Evolutionary conservation across 768 basidiomycete genomes (phyloP).

Genomic region (Tulasnella sp.): DNA sequence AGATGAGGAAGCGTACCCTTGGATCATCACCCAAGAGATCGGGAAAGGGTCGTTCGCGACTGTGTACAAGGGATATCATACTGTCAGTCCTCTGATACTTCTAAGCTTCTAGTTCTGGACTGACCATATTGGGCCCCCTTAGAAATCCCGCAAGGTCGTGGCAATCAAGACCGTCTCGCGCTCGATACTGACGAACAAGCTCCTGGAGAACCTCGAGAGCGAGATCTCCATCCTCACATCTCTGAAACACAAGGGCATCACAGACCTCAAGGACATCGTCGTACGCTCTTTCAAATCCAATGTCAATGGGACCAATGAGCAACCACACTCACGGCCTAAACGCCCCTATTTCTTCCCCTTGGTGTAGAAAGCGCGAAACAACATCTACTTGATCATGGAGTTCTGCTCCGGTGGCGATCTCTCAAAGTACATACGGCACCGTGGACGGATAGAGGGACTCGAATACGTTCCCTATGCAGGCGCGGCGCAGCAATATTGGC

Average conservation of each 20-base stretch:
- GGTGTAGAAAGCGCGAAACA: slow-evolving; percentile 33
- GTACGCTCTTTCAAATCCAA: slow-evolving; percentile 34
- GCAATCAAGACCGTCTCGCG: slow-evolving; percentile 93
- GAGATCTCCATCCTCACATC: slow-evolving; percentile 96
- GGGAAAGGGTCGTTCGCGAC: slow-evolving; percentile 94
- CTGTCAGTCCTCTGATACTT: slow-evolving; percentile 45
- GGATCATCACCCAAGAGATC: slow-evolving; percentile 63
- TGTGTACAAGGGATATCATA: slow-evolving; percentile 88
- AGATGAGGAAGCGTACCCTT: slow-evolving; percentile 64
- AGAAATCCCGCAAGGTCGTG: slow-evolving; percentile 70
- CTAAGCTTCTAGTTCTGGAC: too few relatives aligned
- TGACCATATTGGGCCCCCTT: slow-evolving; percentile 11
- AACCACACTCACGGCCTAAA: background rate
- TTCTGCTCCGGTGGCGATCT: slow-evolving; percentile 94
- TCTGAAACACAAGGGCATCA: slow-evolving; percentile 86
- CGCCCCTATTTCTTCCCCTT: slow-evolving; percentile 5
- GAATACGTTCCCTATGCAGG: slow-evolving; percentile 66
- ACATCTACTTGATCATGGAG: slow-evolving; percentile 89
- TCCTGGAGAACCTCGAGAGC: slow-evolving; percentile 94
- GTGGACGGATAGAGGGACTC: slow-evolving; percentile 83
- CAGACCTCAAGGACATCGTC: slow-evolving; percentile 83
- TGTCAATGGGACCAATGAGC: too few relatives aligned
- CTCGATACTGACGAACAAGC: slow-evolving; percentile 76
- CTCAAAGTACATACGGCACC: slow-evolving; percentile 92
- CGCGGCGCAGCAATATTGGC: slow-evolving; percentile 69